Evolutionary conservation across 768 basidiomycete genomes (phyloP).

Genomic region (Hypholoma fasciculare): DNA sequence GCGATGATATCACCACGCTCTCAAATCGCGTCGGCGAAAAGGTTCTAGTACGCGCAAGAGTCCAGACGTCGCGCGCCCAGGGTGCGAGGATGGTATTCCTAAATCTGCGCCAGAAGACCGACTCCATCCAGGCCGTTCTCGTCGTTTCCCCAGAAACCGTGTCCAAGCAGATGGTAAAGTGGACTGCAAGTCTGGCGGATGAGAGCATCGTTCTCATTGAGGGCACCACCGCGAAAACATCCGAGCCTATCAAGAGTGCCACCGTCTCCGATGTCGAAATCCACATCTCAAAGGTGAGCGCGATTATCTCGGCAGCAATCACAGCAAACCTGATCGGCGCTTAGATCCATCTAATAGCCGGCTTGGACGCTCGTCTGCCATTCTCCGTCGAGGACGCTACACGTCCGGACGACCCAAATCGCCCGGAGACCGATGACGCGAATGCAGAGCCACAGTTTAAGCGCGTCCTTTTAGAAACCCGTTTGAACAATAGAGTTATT

Average conservation of each 20-base stretch:
- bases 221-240: constrained; percentile 76
- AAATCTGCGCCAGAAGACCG: constrained; percentile 83
- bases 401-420: constrained; percentile 65
- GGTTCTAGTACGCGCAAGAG: constrained; percentile 84
- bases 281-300: constrained; percentile 72
- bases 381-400: constrained; percentile 94
- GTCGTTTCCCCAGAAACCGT: constrained; percentile 70
- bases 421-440: constrained; percentile 69
- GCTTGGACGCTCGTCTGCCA: constrained; percentile 76
- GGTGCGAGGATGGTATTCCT: constrained; percentile 97
- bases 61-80: constrained; percentile 90
- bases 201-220: constrained; percentile 94
- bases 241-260: constrained; percentile 89
- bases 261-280: constrained; percentile 87
- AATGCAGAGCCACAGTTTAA: constrained; percentile 67
- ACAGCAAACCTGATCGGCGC: constrained; percentile 2
- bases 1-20: constrained; percentile 66
- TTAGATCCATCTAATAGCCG: constrained; percentile 82
- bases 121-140: constrained; percentile 86
- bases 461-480: constrained; percentile 87
- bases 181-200: constrained; percentile 71
- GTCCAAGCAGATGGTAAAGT: constrained; percentile 98
- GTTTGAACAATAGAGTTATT: constrained; percentile 90
- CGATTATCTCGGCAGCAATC: not conserved
- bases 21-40: constrained; percentile 67